These are phyloP conservation scores for Phyllosticta citribraziliensis DNA, from an alignment of 2,329 filamentous ascomycete genomes.

Conservation along the genomic window DNA sequence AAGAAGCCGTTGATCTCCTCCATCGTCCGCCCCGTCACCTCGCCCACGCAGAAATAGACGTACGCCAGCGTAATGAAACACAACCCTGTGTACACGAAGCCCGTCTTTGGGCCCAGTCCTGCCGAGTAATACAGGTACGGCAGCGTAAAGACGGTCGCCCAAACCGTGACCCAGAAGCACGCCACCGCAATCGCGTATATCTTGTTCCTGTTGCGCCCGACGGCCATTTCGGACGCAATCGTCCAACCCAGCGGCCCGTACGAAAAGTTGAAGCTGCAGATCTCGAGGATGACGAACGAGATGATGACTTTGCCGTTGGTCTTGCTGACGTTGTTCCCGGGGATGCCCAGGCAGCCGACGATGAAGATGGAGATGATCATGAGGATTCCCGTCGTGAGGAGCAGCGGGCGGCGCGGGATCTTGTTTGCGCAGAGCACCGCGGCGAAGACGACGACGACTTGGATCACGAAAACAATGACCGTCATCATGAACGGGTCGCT, in stretches of 20 bases:
- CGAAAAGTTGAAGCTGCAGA: constrained; percentile 37
- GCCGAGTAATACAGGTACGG: constrained; percentile 8
- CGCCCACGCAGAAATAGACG: constrained; percentile 7
- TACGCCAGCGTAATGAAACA: constrained; percentile 6
- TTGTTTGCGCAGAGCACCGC: constrained; percentile 34
- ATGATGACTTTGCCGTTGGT: constrained; percentile 32
- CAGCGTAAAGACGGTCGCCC: constrained; percentile 4
- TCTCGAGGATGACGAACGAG: constrained; percentile 34
- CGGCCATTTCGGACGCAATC: constrained; percentile 38
- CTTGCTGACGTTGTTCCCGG: constrained; percentile 17
- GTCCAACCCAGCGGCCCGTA: constrained; percentile 35
- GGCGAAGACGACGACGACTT: constrained; percentile 32
- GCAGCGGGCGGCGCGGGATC: constrained; percentile 29
- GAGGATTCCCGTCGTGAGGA: constrained; percentile 30
- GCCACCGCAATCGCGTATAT: constrained; percentile 36
- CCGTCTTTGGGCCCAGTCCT: constrained; percentile 4
- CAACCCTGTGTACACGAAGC: constrained; percentile 8
- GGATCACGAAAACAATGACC: constrained; percentile 34
- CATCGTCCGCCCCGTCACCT: constrained; percentile 4
- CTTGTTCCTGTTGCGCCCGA: constrained; percentile 40
- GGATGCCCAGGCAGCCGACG: constrained; percentile 34
- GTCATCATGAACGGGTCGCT: constrained; percentile 34
- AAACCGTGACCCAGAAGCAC: constrained; percentile 28
- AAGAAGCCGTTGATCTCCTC: constrained; percentile 14
- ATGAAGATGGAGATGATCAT: constrained; percentile 34